phyloP scores from a whole-genome alignment of 345 rosid genomes.

The Eucalyptus cloeziana region DNA sequence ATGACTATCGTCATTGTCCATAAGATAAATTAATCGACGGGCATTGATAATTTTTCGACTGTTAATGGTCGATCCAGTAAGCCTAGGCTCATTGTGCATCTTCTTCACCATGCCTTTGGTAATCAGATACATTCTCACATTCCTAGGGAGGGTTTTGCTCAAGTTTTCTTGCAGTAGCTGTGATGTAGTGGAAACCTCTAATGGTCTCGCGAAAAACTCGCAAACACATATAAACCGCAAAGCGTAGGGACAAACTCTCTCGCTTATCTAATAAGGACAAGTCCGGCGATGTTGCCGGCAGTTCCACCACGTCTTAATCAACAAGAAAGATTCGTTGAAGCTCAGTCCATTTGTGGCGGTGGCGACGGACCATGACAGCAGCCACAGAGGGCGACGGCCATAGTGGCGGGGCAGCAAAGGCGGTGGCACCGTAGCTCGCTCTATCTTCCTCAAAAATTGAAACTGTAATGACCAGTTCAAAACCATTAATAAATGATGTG shows the following conservation, averaged over 20 bases:
- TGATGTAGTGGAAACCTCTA: neutral
- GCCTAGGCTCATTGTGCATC: neutral
- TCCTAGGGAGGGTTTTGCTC: neutral
- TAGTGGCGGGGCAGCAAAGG: neutral
- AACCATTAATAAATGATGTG: neutral
- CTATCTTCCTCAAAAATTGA: neutral
- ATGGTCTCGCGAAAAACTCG: neutral
- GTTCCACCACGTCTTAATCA: neutral
- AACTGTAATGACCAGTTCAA: neutral
- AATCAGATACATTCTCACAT: neutral
- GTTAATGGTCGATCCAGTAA: neutral
- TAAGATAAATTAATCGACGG: neutral
- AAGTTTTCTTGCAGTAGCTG: neutral
- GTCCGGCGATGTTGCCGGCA: neutral
- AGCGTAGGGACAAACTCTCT: neutral
- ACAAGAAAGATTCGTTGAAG: neutral
- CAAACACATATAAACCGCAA: neutral
- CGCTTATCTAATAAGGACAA: neutral
- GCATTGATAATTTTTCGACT: neutral
- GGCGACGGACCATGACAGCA: neutral
- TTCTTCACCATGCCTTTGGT: neutral
- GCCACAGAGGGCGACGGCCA: neutral
- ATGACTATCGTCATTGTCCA: neutral
- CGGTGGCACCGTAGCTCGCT: neutral
- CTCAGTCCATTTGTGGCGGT: neutral